Base-by-base conservation (phyloP, 345 rosid species). In the Lepidium didymum region DNA sequence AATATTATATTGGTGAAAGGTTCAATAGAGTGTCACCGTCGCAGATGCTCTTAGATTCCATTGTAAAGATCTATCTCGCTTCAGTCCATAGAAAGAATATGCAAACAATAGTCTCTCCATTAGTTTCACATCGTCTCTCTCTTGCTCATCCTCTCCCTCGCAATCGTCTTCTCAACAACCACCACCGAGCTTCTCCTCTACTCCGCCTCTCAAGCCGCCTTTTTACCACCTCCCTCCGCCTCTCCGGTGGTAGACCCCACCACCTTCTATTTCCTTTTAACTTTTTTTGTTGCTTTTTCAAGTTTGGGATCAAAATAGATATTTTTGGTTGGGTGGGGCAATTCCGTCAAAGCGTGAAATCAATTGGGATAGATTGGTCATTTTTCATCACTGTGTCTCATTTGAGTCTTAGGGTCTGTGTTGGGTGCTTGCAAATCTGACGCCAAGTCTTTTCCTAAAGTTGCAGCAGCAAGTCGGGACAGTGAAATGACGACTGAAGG, bases 401-500 rank as follows among this genome's bases (percentile, higher is more conserved):
- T 52, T 6, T 6, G 46, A 33, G 45, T 35, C 33, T 56, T 49
- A 66, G 77, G 77, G 77, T 66, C 62, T 61, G 49, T 57, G 27
- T 34, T 19, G 36, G 27, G 52, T 57, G 29, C 35, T 19, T 42
- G 27, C 36, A 40, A 40, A 58, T 69, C 70, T 78, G 59, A 60
- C 69, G 42, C 51, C 64, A 63, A 60, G 67, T 74, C 38, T 61
- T n/a, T 29, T 68, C 34, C 21, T 33, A 6, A n/a, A 40, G 52
- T 15, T 13, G 29, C 23, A 76, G 77, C 69, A 72, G 80, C 57
- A 69, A 65, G 62, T 62, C 64, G 57, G 37, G 80, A 50, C 44
- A 82, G 55, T 56, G 67, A 75, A 64, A 85, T 83, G 88, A 87
- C 87, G 16, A 55, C 82, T 38, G 66, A 76, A 21, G 83, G 78